Evolutionary conservation across 441 rosid species (phyloP).

Genomic region (Arabidopsis hybrid): DNA sequence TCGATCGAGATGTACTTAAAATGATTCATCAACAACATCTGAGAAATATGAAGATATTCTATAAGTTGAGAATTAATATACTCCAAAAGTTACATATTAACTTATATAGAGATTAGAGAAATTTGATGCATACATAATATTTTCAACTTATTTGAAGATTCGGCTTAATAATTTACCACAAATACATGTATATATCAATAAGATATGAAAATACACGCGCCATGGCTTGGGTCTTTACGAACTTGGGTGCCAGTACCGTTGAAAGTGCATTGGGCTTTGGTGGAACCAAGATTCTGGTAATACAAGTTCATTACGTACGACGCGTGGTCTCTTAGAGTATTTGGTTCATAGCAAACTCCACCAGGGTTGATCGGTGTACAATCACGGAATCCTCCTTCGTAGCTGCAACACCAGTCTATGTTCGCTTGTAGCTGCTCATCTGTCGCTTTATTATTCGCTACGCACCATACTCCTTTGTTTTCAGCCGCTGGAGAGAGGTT

Average conservation of each 20-base stretch:
- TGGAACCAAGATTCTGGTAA: constrained; percentile 54
- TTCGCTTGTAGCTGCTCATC: constrained; percentile 16
- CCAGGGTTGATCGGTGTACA: constrained; percentile 69
- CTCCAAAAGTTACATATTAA: neutral
- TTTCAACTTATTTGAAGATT: constrained; percentile 15
- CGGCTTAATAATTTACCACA: neutral
- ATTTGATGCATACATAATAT: neutral
- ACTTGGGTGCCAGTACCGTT: constrained; percentile 13
- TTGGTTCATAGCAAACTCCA: constrained; percentile 71
- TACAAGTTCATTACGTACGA: constrained; percentile 87
- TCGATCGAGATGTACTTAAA: neutral
- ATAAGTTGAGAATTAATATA: neutral
- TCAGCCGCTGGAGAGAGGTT: neutral
- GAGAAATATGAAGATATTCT: neutral
- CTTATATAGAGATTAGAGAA: neutral
- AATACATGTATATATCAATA: constrained; percentile 1
- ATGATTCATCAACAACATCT: neutral
- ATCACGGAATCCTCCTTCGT: constrained; percentile 42
- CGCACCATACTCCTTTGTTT: constrained; percentile 17
- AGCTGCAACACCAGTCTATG: constrained; percentile 36
- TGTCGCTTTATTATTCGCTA: neutral
- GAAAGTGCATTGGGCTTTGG: constrained; percentile 24
- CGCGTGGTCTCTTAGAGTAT: constrained; percentile 65
- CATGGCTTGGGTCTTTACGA: constrained; percentile 26
- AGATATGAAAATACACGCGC: constrained; percentile 14